Evolutionary conservation across 1,284 basidiomycete genomes (phyloP).

Genomic region (Sanghuangporus weigelae): DNA sequence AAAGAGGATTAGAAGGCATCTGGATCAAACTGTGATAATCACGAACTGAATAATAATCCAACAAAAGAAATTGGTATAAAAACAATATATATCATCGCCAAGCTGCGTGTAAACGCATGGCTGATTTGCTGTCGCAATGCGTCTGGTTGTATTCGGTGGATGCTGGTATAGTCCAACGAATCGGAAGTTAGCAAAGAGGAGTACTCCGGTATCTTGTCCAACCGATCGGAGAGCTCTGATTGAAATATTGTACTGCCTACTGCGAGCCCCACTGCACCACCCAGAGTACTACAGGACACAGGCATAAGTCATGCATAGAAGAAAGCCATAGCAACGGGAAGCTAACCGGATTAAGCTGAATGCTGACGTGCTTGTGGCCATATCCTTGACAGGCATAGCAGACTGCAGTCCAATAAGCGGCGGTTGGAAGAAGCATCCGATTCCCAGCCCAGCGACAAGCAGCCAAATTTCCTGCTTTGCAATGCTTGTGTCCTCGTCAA

Average conservation of each 20-base stretch:
- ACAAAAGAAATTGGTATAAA: conserved; percentile 12
- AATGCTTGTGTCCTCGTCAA: conserved; percentile 27
- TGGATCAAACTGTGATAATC: too few relatives aligned
- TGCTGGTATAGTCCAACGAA: conserved; percentile 18
- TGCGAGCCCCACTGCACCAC: conserved; percentile 31
- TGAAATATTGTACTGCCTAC: conserved; percentile 24
- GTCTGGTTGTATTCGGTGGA: conserved; percentile 19
- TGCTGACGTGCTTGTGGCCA: conserved; percentile 37
- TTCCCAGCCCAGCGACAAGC: conserved; percentile 30
- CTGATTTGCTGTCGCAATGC: conserved; percentile 13
- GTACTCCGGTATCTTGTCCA: conserved; percentile 16
- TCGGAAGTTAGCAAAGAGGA: background rate
- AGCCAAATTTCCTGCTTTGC: conserved; percentile 30
- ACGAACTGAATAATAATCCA: conserved; percentile 12
- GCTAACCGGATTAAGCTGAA: conserved; percentile 30
- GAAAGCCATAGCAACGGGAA: conserved; percentile 18
- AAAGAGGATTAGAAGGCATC: background rate
- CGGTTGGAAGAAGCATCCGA: conserved; percentile 33
- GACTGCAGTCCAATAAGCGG: conserved; percentile 37
- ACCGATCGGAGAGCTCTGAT: conserved; percentile 13
- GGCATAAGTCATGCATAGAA: background rate
- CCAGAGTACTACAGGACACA: conserved; percentile 23
- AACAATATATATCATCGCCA: conserved; percentile 17
- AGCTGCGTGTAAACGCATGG: conserved; percentile 16
- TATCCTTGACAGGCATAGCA: conserved; percentile 41